Evolutionary conservation across 1,139 yeast genomes (phyloP).

Genomic region (Suhomyces chickasaworum): DNA sequence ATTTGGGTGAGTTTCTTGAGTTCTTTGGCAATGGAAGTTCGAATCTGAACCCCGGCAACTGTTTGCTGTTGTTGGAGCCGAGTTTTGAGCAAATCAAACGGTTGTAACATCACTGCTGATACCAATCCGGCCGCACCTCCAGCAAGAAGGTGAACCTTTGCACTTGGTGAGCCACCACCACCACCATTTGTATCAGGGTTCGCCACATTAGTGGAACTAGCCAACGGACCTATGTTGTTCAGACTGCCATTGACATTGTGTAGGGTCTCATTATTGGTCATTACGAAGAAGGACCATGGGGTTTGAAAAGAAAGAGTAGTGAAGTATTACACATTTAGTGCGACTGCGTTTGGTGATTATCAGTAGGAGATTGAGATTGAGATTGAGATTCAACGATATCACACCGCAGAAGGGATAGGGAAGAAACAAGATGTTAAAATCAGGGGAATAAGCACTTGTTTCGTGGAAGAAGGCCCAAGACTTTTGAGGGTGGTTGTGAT

Average conservation of each 20-base stretch:
- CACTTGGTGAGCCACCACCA: constrained; percentile 3
- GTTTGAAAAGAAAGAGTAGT: background rate
- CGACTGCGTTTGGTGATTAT: background rate
- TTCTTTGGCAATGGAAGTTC: constrained; percentile 42
- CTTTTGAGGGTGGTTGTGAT: too few relatives aligned
- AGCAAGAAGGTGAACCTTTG: constrained; percentile 60
- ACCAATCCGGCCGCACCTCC: constrained; percentile 89
- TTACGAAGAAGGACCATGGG: constrained; percentile 1
- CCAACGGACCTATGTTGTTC: background rate
- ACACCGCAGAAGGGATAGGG: background rate
- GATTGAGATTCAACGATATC: background rate
- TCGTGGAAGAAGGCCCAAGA: too few relatives aligned
- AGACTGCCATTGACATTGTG: constrained; percentile 4
- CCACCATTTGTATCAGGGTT: background rate
- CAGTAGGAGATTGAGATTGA: too few relatives aligned
- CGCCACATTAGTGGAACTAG: background rate
- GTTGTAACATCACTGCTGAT: constrained; percentile 82
- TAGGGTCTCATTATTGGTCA: constrained; percentile 4
- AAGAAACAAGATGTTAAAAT: background rate
- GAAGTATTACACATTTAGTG: background rate
- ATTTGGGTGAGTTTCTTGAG: constrained; percentile 49
- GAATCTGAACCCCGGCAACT: constrained; percentile 39
- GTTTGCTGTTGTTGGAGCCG: constrained; percentile 72
- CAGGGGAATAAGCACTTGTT: too few relatives aligned
- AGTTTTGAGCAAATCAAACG: constrained; percentile 87